Evolutionary conservation across 2,329 filamentous ascomycete species (phyloP).

Genomic region (Karstenula rhodostoma): DNA sequence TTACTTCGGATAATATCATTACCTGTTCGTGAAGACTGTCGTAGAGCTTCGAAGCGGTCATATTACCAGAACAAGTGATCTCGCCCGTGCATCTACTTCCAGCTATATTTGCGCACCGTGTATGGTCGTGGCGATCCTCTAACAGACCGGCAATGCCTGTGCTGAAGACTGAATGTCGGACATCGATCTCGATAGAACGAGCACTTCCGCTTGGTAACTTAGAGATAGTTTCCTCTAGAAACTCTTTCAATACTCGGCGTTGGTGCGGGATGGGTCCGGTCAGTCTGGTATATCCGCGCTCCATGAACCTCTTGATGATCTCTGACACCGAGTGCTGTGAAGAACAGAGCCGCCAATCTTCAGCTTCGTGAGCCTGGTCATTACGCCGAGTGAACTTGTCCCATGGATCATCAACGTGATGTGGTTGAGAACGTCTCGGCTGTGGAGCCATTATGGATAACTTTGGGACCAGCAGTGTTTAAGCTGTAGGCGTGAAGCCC

Average conservation of each 20-base stretch:
- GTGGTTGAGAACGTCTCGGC: neutral
- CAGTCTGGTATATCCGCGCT: slow-evolving; percentile 6
- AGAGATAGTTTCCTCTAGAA: slow-evolving; percentile 6
- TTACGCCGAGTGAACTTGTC: slow-evolving; percentile 16
- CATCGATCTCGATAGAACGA: slow-evolving; percentile 12
- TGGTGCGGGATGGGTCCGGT: slow-evolving; percentile 18
- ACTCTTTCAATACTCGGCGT: slow-evolving; percentile 19
- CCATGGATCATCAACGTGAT: slow-evolving; percentile 17
- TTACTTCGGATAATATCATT: neutral
- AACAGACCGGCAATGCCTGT: slow-evolving; percentile 18
- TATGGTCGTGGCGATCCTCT: slow-evolving; percentile 26
- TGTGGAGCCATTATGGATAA: neutral
- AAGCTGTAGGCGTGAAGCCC: neutral
- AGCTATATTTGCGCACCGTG: slow-evolving; percentile 16
- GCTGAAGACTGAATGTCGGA: neutral
- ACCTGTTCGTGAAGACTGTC: slow-evolving; percentile 18
- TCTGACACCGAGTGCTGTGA: neutral
- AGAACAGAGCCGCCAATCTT: slow-evolving; percentile 13
- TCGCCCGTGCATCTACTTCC: slow-evolving; percentile 15
- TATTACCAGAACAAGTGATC: slow-evolving; percentile 14
- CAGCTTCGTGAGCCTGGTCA: slow-evolving; percentile 12
- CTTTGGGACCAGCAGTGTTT: neutral
- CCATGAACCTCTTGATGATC: slow-evolving; percentile 20
- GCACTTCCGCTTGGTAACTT: neutral
- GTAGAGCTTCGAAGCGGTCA: slow-evolving; percentile 20